Conservation (phyloP, 441 rosid genomes). For the Pelargonium citronellum region DNA sequence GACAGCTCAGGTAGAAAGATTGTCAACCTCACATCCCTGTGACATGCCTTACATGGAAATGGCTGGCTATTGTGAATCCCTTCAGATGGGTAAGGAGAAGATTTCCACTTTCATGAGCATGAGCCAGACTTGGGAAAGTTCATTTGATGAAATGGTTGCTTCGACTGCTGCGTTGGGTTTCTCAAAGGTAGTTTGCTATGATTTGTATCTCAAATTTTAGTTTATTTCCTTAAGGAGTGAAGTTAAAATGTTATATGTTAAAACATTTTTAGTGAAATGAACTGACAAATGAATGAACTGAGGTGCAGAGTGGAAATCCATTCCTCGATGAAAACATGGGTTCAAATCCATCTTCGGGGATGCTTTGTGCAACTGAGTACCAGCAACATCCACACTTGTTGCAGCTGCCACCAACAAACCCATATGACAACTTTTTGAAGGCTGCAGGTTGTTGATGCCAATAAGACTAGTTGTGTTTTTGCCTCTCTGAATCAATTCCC, state of each 20-base stretch:
- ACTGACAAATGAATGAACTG: neutral
- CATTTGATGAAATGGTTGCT: neutral
- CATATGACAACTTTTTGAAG: slow-evolving; percentile 65
- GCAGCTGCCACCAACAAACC: slow-evolving; percentile 62
- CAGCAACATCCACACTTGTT: slow-evolving; percentile 49
- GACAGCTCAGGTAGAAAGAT: slow-evolving; percentile 60
- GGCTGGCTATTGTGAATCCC: slow-evolving; percentile 82
- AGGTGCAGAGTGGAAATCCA: slow-evolving; percentile 51
- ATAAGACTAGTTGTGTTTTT: neutral
- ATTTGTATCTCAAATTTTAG: neutral
- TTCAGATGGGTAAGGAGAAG: slow-evolving; percentile 68
- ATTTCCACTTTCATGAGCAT: slow-evolving; percentile 53
- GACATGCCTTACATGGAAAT: slow-evolving; percentile 70
- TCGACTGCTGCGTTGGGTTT: slow-evolving; percentile 17
- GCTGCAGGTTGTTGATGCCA: slow-evolving; percentile 61
- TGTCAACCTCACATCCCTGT: slow-evolving; percentile 52
- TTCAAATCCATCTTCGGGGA: slow-evolving; percentile 24
- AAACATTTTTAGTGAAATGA: neutral
- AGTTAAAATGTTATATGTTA: neutral
- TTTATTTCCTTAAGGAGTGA: neutral
- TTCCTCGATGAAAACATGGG: slow-evolving; percentile 35
- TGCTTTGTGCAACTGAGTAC: slow-evolving; percentile 43
- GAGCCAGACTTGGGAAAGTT: slow-evolving; percentile 37
- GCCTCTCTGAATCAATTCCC: no score
- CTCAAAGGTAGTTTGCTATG: slow-evolving; percentile 24